Evolutionary conservation across 352 stramenopile species (phyloP).

Genomic region (Blastocystis sp.): DNA sequence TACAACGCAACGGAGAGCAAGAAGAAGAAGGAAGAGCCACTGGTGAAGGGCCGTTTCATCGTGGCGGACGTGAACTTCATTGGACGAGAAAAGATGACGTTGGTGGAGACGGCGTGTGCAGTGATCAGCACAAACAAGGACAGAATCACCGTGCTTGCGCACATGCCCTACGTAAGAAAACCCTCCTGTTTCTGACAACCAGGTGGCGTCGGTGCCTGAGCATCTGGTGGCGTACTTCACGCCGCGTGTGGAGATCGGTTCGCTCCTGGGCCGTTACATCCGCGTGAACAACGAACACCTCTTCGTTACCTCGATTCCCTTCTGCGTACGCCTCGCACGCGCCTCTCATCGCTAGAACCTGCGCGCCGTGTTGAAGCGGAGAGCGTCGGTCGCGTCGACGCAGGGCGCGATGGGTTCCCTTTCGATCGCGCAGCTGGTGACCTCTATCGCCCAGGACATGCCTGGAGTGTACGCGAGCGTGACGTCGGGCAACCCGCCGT

Average conservation of each 20-base stretch:
- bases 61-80: background rate
- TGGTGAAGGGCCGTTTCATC: conserved; percentile 1
- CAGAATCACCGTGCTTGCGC: background rate
- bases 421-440: background rate
- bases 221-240: background rate
- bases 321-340: background rate
- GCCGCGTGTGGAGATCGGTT: background rate
- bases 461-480: background rate
- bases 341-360: background rate
- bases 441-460: background rate
- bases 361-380: background rate
- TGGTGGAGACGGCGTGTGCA: background rate
- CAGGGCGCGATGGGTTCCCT: background rate
- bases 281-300: background rate
- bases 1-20: background rate
- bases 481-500: background rate
- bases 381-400: background rate
- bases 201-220: background rate
- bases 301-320: background rate
- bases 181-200: background rate
- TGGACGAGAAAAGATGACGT: background rate
- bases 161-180: background rate
- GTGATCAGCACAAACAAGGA: background rate
- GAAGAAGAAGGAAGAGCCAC: conserved; percentile 21
- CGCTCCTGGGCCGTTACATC: background rate